Conservation (phyloP, 805 yeast genomes). For the Ogataea siamensis region DNA sequence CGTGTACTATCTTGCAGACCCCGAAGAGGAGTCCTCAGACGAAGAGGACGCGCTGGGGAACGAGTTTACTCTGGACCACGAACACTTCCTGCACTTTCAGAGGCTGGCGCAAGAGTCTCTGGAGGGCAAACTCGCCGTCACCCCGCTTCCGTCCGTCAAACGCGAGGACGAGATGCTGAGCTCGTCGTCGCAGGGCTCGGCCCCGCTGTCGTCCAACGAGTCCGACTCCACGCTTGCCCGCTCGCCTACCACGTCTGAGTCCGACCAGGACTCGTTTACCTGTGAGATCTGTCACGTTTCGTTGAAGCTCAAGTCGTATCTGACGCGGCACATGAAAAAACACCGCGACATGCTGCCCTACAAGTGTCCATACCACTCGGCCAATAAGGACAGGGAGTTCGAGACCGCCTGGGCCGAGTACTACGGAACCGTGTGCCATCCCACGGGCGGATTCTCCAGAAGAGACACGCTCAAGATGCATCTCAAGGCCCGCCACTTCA, state of each 20-base stretch:
- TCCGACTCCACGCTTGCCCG: not conserved
- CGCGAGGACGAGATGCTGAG: slow-evolving; percentile 1
- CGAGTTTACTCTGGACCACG: slow-evolving; percentile 28
- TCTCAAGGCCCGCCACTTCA: slow-evolving; percentile 54
- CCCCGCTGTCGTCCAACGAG: not conserved
- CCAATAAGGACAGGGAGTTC: slow-evolving; percentile 4
- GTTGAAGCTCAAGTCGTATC: slow-evolving; percentile 51
- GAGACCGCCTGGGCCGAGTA: slow-evolving; percentile 3
- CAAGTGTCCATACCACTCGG: slow-evolving; percentile 49
- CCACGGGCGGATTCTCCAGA: slow-evolving; percentile 57
- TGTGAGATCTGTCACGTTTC: slow-evolving; percentile 49
- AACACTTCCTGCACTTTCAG: slow-evolving; percentile 17
- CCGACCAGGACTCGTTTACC: slow-evolving; percentile 29
- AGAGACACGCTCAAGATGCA: slow-evolving; percentile 61
- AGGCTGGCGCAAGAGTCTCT: slow-evolving; percentile 5
- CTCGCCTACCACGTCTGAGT: slow-evolving; percentile 1
- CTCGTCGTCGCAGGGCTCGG: not conserved
- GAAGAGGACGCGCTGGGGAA: slow-evolving; percentile 16
- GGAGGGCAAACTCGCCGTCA: not conserved
- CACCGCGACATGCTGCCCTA: slow-evolving; percentile 51
- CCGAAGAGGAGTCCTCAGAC: slow-evolving; percentile 17
- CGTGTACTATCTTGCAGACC: slow-evolving; percentile 8
- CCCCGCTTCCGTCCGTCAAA: slow-evolving; percentile 1
- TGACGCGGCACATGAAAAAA: slow-evolving; percentile 55
- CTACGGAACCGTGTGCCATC: slow-evolving; percentile 45